Evolutionary conservation across 1,139 yeast genomes (phyloP).

Genomic region (Blastobotrys proliferans): DNA sequence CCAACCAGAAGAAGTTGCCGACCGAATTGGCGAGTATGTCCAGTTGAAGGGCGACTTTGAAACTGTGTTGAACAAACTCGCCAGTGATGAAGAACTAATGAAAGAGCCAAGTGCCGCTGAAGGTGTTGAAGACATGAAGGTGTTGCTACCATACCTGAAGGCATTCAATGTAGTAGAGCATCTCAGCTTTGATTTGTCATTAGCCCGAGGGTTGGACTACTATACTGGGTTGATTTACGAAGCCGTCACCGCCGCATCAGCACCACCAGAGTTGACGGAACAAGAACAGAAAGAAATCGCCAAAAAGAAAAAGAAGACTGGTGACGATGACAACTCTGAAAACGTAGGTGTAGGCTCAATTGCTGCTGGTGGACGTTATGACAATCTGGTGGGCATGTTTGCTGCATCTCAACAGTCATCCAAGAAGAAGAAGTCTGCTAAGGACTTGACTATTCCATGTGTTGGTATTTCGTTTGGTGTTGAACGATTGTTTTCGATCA

Average conservation of each 20-base stretch:
- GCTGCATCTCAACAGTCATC: conserved; percentile 52
- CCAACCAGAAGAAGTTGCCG: conserved; percentile 88
- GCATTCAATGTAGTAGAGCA: conserved; percentile 60
- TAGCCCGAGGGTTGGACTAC: conserved; percentile 96
- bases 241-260: conserved; percentile 90
- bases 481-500: conserved; percentile 85
- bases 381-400: conserved; percentile 94
- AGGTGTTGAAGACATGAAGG: conserved; percentile 78
- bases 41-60: conserved; percentile 72
- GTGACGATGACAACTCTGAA: conserved; percentile 88
- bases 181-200: conserved; percentile 82
- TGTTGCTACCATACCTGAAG: conserved; percentile 69
- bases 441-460: conserved; percentile 81
- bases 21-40: conserved; percentile 86
- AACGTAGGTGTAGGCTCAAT: conserved; percentile 97
- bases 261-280: conserved; percentile 70
- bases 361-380: conserved; percentile 99
- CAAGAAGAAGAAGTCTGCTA: conserved; percentile 70
- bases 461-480: conserved; percentile 97
- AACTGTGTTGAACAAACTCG: conserved; percentile 58
- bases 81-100: conserved; percentile 53
- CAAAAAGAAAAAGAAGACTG: conserved; percentile 31
- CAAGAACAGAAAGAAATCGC: conserved; percentile 39
- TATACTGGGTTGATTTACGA: conserved; percentile 96
- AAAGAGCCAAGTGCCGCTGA: conserved; percentile 66